Base-by-base conservation (phyloP, 2,329 filamentous ascomycete genomes). In the Calonectria hawksworthii region DNA sequence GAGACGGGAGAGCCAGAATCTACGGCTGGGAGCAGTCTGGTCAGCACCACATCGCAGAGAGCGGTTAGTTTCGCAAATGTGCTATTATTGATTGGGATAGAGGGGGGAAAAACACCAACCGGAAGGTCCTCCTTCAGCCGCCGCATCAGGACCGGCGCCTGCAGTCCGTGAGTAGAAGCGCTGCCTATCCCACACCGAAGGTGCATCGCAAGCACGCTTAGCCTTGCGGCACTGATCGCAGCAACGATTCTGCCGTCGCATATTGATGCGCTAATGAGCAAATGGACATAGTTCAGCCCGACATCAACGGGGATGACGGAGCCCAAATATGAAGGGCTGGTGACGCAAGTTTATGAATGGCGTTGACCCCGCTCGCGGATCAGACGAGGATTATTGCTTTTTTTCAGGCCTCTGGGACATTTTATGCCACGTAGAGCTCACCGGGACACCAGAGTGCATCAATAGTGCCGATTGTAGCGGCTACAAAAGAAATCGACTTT, bases 201-300 rank as follows among this genome's bases (percentile, higher is more conserved):
- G 80, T 70, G 80, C 80, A 70, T 81, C 80, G 73, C 80, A 81
- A 72, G 80, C 80, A 69, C 80, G 78, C 74, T 81, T 81, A 61
- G 80, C 79, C 78, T 81, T 81, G 67, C 80, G 79, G 70, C 80
- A 81, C 75, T 81, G 80, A 67, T 81, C 80, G 77, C 80, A 81
- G 72, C 80, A 81, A 32, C 80, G 80, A 63, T 81, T 81, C 52
- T 81, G 80, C 34, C 80, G 80, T 74, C 80, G 80, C 80, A 81
- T 81, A 38, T 32, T 77, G 56, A 21, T 28, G 56, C 34, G 26
- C 34, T 63, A 41, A 26, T 21, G 16, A 38, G 23, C 0, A 36
- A 16, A 18, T 63, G 34, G 30, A 59, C 21, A 36, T 36, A 41
- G 34, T 41, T 63, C 56, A 26, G n/a, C 56, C 23, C 34, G 14